phyloP scores from a whole-genome alignment of 139 green algal species.

The Zygnema cylindricum region DNA sequence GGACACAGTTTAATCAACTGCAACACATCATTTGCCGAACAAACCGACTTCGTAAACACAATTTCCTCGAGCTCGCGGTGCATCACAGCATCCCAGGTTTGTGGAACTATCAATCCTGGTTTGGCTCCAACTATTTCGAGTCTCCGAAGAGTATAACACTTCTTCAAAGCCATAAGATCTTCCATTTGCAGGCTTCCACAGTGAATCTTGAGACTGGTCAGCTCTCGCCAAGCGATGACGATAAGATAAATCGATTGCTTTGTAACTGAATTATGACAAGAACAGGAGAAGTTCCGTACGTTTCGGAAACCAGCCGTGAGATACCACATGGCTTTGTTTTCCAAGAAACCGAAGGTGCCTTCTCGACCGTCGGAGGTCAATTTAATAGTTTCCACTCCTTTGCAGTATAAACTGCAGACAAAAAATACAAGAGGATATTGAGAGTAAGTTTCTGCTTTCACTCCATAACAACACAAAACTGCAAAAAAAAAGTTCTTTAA shows the following conservation, averaged over 20 bases:
- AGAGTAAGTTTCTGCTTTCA: too few species aligned
- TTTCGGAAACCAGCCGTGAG: constrained; percentile 38
- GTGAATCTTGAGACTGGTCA: constrained; percentile 34
- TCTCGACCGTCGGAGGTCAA: constrained; percentile 37
- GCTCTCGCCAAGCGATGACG: constrained; percentile 46
- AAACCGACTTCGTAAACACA: background rate
- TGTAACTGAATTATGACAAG: constrained; percentile 33
- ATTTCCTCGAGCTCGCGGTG: constrained; percentile 32
- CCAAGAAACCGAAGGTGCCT: constrained; percentile 29
- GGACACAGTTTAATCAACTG: background rate
- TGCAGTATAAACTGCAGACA: constrained; percentile 46
- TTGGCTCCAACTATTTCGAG: constrained; percentile 22
- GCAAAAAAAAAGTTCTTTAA: too few species aligned
- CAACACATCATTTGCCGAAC: background rate
- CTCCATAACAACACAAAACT: too few species aligned
- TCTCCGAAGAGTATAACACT: constrained; percentile 35
- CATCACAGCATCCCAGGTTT: constrained; percentile 16
- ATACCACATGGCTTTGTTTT: constrained; percentile 55
- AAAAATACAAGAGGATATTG: constrained; percentile 11
- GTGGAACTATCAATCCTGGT: background rate
- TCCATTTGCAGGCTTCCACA: constrained; percentile 22
- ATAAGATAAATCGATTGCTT: constrained; percentile 53
- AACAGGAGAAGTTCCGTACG: constrained; percentile 37
- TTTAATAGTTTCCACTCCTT: constrained; percentile 29
- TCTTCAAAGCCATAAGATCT: constrained; percentile 43